Conservation (phyloP, 2,329 filamentous ascomycete genomes). For the Conoideocrella luteorostrata region DNA sequence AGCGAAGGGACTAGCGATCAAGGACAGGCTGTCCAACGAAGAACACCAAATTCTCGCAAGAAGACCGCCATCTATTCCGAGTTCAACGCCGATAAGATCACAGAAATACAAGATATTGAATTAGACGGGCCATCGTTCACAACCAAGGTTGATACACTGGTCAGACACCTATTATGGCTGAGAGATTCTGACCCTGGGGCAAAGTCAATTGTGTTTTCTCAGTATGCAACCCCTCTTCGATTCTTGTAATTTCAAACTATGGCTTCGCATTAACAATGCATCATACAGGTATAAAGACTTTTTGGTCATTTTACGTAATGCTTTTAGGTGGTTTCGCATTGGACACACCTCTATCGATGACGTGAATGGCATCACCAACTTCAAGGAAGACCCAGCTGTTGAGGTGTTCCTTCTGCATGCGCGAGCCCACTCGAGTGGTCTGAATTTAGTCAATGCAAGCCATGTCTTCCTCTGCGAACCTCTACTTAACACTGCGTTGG, state of each 20-base stretch:
- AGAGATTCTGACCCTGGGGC: slow-evolving; percentile 76
- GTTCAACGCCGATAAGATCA: slow-evolving; percentile 64
- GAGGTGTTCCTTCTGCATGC: slow-evolving; percentile 89
- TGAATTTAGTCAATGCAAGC: slow-evolving; percentile 88
- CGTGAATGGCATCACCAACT: slow-evolving; percentile 62
- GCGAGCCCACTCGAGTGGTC: slow-evolving; percentile 76
- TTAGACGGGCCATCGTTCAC: slow-evolving; percentile 69
- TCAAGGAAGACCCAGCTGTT: slow-evolving; percentile 65
- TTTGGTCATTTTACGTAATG: slow-evolving; percentile 62
- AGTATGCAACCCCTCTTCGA: slow-evolving; percentile 36
- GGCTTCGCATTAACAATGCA: no score
- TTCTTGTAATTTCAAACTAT: no score
- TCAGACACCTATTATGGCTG: slow-evolving; percentile 79
- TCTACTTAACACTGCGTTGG: slow-evolving; percentile 84
- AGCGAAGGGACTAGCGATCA: slow-evolving; percentile 16
- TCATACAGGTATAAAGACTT: slow-evolving; percentile 61
- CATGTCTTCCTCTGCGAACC: slow-evolving; percentile 95
- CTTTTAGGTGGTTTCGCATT: slow-evolving; percentile 67
- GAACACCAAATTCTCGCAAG: slow-evolving; percentile 18
- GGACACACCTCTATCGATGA: slow-evolving; percentile 65
- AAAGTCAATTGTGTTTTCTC: slow-evolving; percentile 92
- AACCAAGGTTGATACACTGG: slow-evolving; percentile 81
- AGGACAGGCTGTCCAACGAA: slow-evolving; percentile 12
- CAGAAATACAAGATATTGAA: slow-evolving; percentile 76
- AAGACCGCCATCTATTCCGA: slow-evolving; percentile 64